Evolutionary conservation across 2,329 filamentous ascomycete genomes (phyloP).

Genomic region (Chaetomiaceae sp.): DNA sequence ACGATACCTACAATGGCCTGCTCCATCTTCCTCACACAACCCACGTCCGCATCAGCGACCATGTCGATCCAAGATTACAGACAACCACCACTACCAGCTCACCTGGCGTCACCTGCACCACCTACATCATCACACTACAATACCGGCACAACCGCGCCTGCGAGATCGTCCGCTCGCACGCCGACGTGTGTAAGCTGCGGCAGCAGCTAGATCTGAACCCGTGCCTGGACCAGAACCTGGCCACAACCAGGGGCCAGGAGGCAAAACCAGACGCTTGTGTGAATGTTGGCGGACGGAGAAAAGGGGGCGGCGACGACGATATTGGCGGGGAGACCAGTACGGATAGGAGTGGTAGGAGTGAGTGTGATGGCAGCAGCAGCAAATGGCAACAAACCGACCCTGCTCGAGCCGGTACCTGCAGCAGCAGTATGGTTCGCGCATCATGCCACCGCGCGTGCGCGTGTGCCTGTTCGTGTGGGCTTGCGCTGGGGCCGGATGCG

Average conservation of each 20-base stretch:
- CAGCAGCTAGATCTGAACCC: too few relatives aligned
- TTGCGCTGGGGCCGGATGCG: background rate
- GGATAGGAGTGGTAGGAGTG: too few relatives aligned
- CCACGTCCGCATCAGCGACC: constrained; percentile 18
- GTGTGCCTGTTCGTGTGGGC: background rate
- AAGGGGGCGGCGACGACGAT: too few relatives aligned
- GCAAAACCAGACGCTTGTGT: too few relatives aligned
- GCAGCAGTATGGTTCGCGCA: too few relatives aligned
- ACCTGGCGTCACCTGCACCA: background rate
- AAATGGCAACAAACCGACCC: too few relatives aligned
- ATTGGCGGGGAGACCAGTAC: constrained; percentile 21
- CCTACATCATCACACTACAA: constrained; percentile 27
- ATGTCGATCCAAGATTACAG: background rate
- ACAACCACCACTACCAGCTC: background rate
- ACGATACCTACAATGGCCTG: constrained; percentile 28
- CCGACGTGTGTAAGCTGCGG: too few relatives aligned
- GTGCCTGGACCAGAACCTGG: too few relatives aligned
- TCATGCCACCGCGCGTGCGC: too few relatives aligned
- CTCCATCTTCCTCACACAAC: constrained; percentile 22
- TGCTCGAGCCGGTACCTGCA: too few relatives aligned
- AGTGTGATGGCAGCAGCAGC: background rate
- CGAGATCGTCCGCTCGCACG: constrained; percentile 24
- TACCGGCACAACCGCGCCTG: constrained; percentile 30
- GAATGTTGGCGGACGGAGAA: too few relatives aligned
- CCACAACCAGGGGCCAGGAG: too few relatives aligned